phyloP scores from a whole-genome alignment of 208 protist genomes.

The Naegleria lovaniensis region DNA sequence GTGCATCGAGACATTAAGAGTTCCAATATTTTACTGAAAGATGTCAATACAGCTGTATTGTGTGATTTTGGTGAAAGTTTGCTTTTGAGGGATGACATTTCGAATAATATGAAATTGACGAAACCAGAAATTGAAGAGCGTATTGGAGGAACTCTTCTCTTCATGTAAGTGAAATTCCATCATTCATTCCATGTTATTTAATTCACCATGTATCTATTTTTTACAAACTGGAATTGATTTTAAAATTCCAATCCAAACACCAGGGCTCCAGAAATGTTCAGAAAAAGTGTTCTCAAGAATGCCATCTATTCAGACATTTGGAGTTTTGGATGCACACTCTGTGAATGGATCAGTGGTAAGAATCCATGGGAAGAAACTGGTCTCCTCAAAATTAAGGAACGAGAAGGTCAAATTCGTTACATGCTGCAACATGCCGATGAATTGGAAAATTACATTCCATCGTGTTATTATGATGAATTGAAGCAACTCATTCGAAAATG shows the following conservation, averaged over 20 bases:
- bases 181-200: too few species aligned
- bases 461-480: neutral
- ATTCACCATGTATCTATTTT: too few species aligned
- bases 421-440: neutral
- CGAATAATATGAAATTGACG: too few species aligned
- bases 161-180: neutral
- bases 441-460: neutral
- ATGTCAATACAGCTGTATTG: neutral
- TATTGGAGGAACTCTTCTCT: neutral
- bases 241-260: too few species aligned
- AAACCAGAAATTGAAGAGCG: neutral
- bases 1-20: neutral
- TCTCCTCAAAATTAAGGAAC: neutral
- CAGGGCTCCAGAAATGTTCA: too few species aligned
- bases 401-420: neutral
- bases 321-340: neutral
- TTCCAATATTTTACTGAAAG: neutral
- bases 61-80: neutral
- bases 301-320: neutral
- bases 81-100: neutral
- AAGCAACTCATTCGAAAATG: neutral
- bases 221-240: too few species aligned
- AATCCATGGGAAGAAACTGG: neutral
- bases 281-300: neutral
- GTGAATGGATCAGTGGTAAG: neutral